These are phyloP conservation scores for Ophiostoma ulmi DNA, from an alignment of 2,329 filamentous ascomycete species.

Conservation along the genomic window DNA sequence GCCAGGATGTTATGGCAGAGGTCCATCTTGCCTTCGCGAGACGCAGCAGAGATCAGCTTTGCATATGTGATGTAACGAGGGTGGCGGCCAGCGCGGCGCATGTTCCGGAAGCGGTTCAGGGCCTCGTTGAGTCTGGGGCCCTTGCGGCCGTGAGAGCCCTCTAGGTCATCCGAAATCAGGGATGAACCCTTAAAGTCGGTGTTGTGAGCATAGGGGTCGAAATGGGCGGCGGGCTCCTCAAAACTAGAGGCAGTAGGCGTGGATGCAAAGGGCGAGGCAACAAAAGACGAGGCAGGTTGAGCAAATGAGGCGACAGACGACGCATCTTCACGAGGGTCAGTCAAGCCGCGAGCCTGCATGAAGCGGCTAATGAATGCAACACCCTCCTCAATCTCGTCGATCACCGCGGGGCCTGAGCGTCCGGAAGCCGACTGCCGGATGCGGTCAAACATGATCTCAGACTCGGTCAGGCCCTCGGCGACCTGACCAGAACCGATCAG, in stretches of 20 bases:
- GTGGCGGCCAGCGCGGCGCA: slow-evolving; percentile 84
- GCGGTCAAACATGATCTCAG: slow-evolving; percentile 79
- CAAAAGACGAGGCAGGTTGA: slow-evolving; percentile 36
- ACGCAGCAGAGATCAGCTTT: slow-evolving; percentile 86
- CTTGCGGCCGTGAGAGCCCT: slow-evolving; percentile 69
- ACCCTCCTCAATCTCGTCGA: slow-evolving; percentile 82
- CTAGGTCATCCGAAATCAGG: slow-evolving; percentile 81
- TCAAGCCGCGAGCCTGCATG: slow-evolving; percentile 53
- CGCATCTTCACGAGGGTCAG: slow-evolving; percentile 48
- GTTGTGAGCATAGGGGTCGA: slow-evolving; percentile 82
- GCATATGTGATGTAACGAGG: slow-evolving; percentile 95
- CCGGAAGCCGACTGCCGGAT: slow-evolving; percentile 59
- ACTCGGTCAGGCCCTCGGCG: slow-evolving; percentile 72
- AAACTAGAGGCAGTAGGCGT: slow-evolving; percentile 56
- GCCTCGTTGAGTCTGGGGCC: slow-evolving; percentile 74
- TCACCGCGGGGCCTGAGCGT: slow-evolving; percentile 47
- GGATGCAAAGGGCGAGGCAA: slow-evolving; percentile 49
- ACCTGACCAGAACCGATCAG: slow-evolving; percentile 81
- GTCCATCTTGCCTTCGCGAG: slow-evolving; percentile 75
- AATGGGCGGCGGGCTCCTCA: slow-evolving; percentile 60
- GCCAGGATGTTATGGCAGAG: slow-evolving; percentile 79
- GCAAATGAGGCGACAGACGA: slow-evolving; percentile 43
- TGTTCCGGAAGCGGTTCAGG: slow-evolving; percentile 79
- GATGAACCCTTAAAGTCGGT: slow-evolving; percentile 93
- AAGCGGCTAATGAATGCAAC: slow-evolving; percentile 61